Evolutionary conservation across 2,329 filamentous ascomycete genomes (phyloP), one percentile per base, ranked within the genome.

Genomic region (Botryotinia narcissicola): DNA sequence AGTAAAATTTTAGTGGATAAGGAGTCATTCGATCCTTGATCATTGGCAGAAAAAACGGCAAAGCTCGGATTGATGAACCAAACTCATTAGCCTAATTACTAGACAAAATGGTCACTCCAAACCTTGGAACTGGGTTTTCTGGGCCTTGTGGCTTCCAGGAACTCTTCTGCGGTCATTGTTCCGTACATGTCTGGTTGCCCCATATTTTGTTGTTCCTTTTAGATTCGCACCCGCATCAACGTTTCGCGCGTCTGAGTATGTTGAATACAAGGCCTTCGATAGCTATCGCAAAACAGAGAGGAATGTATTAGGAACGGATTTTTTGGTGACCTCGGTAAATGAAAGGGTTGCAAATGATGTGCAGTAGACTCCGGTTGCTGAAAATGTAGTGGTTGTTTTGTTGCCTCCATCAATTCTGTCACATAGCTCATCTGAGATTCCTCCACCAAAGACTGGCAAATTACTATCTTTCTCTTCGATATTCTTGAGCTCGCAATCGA

Each of bases 301-400:
- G 9, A n/a, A 0, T n/a, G 9, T 46, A 46, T 25, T 5, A 1
- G 22, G 10, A n/a, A 22, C 4, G 0, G 10, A 0, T 0, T n/a
- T 2, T 51, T 14, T 2, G 10, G 48, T 16, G 14, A 8, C 0
- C 1, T n/a, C n/a, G 18, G 16, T n/a, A 0, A 2, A 6, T 18
- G 51, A 16, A 29, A 3, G 16, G 25, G 0, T 16, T 54, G 1
- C 12, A 18, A 29, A 10, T 16, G 14, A 29, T 16, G 12, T n/a
- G 25, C 9, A 12, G 0, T 16, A 54, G 12, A 54, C 25, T 51
- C 10, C 25, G 1, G 14, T n/a, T n/a, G 25, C 6, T n/a, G 12
- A 2, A 51, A n/a, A 51, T n/a, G 0, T 0, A 14, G 25, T 51
- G 48, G 10, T n/a, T 16, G 0, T 29, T 29, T 29, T 18, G n/a